Evolutionary conservation across 2,329 filamentous ascomycete genomes (phyloP).

Genomic region (Mycogone perniciosa): DNA sequence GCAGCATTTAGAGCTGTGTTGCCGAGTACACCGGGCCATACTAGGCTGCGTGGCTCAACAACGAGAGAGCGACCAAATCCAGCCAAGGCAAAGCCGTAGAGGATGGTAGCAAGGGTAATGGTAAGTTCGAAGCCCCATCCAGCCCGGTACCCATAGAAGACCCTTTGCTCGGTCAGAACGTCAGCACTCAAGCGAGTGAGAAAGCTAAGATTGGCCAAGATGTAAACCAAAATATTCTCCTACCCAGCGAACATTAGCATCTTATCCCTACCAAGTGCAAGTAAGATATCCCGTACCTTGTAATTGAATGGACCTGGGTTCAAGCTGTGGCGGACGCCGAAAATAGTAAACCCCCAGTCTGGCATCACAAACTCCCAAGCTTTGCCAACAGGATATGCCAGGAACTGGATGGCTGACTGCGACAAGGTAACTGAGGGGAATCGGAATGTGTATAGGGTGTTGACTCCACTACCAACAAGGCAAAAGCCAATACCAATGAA

Average conservation of each 20-base stretch:
- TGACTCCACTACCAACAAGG: constrained; percentile 31
- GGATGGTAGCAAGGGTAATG: constrained; percentile 42
- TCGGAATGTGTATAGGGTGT: constrained; percentile 36
- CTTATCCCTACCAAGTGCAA: constrained; percentile 18
- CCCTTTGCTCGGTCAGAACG: constrained; percentile 28
- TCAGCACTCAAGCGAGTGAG: constrained; percentile 31
- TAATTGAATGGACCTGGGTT: constrained; percentile 36
- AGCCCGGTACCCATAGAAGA: constrained; percentile 38
- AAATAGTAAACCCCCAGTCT: constrained; percentile 23
- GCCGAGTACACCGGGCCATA: constrained; percentile 48
- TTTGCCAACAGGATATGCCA: constrained; percentile 39
- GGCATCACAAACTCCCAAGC: constrained; percentile 28
- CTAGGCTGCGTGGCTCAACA: constrained; percentile 39
- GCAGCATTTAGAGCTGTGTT: constrained; percentile 40
- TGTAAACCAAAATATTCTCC: constrained; percentile 50
- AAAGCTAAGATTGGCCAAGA: constrained; percentile 50
- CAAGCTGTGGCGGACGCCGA: constrained; percentile 23
- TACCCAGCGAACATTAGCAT: constrained; percentile 17
- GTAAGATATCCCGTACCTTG: constrained; percentile 27
- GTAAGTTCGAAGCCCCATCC: constrained; percentile 45
- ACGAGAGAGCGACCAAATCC: constrained; percentile 39
- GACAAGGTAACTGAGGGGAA: constrained; percentile 28
- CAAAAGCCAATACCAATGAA: constrained; percentile 32
- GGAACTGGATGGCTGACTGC: constrained; percentile 33
- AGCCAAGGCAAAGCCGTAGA: constrained; percentile 46